Evolutionary conservation across 192 early-diverging fungal species (phyloP).

Genomic region (Backusella tuberculispora): DNA sequence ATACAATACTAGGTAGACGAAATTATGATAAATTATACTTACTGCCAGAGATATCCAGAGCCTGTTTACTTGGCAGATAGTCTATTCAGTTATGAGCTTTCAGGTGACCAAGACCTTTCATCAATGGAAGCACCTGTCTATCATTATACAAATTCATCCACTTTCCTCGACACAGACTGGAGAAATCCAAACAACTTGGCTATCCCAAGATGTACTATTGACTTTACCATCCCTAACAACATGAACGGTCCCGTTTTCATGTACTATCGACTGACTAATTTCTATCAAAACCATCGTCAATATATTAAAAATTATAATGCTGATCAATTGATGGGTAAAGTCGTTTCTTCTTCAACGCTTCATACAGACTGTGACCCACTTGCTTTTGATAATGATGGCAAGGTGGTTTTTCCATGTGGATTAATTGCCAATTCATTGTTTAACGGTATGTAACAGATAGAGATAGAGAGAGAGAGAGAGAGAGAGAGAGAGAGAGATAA

Average conservation of each 20-base stretch:
- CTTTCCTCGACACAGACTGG: slow-evolving; percentile 29
- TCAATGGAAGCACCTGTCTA: slow-evolving; percentile 27
- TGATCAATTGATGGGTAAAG: slow-evolving; percentile 71
- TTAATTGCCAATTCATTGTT: slow-evolving; percentile 92
- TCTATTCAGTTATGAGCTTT: slow-evolving; percentile 24
- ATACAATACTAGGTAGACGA: slow-evolving; percentile 45
- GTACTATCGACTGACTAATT: slow-evolving; percentile 94
- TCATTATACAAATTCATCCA: slow-evolving; percentile 20
- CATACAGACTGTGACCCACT: slow-evolving; percentile 43
- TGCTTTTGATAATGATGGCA: slow-evolving; percentile 24
- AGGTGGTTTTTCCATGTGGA: slow-evolving; percentile 85
- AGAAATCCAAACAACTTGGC: slow-evolving; percentile 19
- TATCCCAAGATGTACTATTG: slow-evolving; percentile 65
- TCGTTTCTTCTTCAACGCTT: slow-evolving; percentile 40
- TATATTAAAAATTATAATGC: slow-evolving; percentile 84
- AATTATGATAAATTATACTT: slow-evolving; percentile 52
- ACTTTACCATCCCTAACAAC: slow-evolving; percentile 66
- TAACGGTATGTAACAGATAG: slow-evolving; percentile 65
- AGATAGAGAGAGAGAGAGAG: too few relatives aligned
- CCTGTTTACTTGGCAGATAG: slow-evolving; percentile 34
- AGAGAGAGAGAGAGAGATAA: neutral
- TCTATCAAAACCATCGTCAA: slow-evolving; percentile 93
- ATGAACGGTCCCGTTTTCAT: slow-evolving; percentile 81
- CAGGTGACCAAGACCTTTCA: neutral
- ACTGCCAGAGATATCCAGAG: slow-evolving; percentile 31